Base-by-base conservation (phyloP, 495 filamentous ascomycete species). In the Neurospora terricola region DNA sequence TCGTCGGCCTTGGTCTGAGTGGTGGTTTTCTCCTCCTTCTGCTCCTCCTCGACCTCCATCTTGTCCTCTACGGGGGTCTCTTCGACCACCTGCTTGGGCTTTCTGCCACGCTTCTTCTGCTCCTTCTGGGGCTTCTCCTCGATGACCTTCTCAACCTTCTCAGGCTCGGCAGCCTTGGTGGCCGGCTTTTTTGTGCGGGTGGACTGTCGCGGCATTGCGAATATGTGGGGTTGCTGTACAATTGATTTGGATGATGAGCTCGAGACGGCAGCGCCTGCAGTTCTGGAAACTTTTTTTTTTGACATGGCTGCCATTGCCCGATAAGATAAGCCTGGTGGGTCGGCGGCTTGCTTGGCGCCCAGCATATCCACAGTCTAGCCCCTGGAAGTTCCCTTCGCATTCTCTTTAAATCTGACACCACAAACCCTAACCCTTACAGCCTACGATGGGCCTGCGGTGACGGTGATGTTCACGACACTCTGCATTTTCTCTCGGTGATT, bases 121-220 rank as follows among this genome's bases (percentile, higher is more conserved):
- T 94, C 88, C 18, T 88, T 84, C 66, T 91, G 40, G 10, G 70
- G 89, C 78, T 90, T 87, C 75, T 92, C 88, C 71, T 88, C 86
- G 71, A 37, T n/a, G 71, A 73, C 40, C 73, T 76, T 77, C 18
- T 72, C 69, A 40, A 62, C 59, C 70, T 71, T 73, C 42, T 73
- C 62, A 68, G 59, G 71, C 72, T 72, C 38, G 39, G 27, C 42
- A 23, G 69, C 39, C 73, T 78, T 77, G 72, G 78, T 80, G 45
- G 72, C 78, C 78, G 78, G 78, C 9, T 70, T 77, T 76, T 48
- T 70, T 69, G 72, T 71, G 70, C 48, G 69, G 75, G 73, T 73
- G 72, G 77, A 71, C 54, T 66, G 54, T 66, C 54, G 54, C 14
- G 54, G 54, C 54, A 66, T 66, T 66, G 54, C 34, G 27, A 62